Base-by-base conservation (phyloP, 1,284 basidiomycete species). In the Microstroma glucosiphilum region DNA sequence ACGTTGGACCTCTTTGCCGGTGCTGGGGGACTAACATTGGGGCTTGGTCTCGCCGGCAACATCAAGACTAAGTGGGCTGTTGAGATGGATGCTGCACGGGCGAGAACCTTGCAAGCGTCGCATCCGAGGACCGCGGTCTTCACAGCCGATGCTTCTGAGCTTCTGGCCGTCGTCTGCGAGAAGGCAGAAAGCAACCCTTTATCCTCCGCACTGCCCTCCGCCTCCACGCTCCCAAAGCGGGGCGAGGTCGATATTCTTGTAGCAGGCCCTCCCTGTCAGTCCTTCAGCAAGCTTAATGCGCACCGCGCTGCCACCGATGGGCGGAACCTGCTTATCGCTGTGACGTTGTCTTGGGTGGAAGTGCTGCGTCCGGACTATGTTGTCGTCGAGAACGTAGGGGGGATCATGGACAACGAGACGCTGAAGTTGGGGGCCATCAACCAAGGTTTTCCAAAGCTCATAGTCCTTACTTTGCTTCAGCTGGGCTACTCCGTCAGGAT, bases 31-130 rank as follows among this genome's bases (percentile, higher is more conserved):
- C 21, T 54, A 2, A 11, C 51, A 2, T 6, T 23, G 51, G 51
- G 51, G 6, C 26, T 54, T 19, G 13, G 13, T 25, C 51, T 17
- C 6, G 51, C 51, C 2, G 51, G 21, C 26, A 26, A 26, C 51
- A 8, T 54, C 51, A 54, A 54, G 51, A 25, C 51, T 2, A 25
- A 54, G 51, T 54, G 51, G 51, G 51, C 51, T 6, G 51, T 54
- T 3, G 51, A 54, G 26, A 2, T 26, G 21, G 51, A 54, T 25
- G 25, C 15, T 19, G 3, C 15, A 17, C 6, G 21, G 8, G 43
- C 43, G 6, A 21, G 6, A 21, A 21, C 43, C 6, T 12, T 48
- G 17, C 15, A 48, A 21, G 43, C 43, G 21, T 48, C 17, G 17
- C 43, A 48, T 21, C 43, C 43, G 6, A 17, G 21, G 17, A 21